Conservation (phyloP, 2,329 filamentous ascomycete genomes). For the Exophiala sp. region DNA sequence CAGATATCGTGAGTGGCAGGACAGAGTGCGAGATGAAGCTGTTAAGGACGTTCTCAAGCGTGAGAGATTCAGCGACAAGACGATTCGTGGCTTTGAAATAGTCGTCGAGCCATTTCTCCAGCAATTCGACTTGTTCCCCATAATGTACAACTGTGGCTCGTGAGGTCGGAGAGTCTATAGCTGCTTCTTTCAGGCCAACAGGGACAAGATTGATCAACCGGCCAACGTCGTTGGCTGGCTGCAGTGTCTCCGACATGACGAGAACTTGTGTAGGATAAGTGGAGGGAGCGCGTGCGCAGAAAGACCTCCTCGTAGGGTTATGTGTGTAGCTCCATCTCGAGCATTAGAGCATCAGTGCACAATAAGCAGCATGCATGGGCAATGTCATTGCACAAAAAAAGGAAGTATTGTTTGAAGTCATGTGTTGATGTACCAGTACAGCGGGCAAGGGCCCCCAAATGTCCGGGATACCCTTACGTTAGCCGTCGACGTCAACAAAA, state of each 20-base stretch:
- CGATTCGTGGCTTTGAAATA: slow-evolving; percentile 62
- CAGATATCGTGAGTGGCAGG: slow-evolving; percentile 70
- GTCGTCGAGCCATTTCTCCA: slow-evolving; percentile 87
- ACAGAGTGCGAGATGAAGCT: slow-evolving; percentile 70
- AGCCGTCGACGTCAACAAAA: neutral
- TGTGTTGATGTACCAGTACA: no score
- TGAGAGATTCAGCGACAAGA: slow-evolving; percentile 62
- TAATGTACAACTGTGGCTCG: slow-evolving; percentile 84
- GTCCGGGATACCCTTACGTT: neutral
- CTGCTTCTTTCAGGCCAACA: slow-evolving; percentile 87
- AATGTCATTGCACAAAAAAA: no score
- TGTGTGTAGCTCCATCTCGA: no score
- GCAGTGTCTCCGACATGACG: slow-evolving; percentile 9
- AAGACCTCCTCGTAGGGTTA: neutral
- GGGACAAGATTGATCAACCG: slow-evolving; percentile 55
- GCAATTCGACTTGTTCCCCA: slow-evolving; percentile 81
- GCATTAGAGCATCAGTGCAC: no score
- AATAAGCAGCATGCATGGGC: no score
- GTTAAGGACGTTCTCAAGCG: slow-evolving; percentile 76
- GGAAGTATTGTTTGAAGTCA: no score
- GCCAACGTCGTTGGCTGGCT: slow-evolving; percentile 34
- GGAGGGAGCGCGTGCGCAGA: neutral
- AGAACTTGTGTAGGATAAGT: neutral
- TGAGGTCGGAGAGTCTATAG: slow-evolving; percentile 94
- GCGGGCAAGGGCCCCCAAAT: no score